These are phyloP conservation scores for Drosera capensis DNA, from an alignment of 148 eudicot species.

Conservation along the genomic window DNA sequence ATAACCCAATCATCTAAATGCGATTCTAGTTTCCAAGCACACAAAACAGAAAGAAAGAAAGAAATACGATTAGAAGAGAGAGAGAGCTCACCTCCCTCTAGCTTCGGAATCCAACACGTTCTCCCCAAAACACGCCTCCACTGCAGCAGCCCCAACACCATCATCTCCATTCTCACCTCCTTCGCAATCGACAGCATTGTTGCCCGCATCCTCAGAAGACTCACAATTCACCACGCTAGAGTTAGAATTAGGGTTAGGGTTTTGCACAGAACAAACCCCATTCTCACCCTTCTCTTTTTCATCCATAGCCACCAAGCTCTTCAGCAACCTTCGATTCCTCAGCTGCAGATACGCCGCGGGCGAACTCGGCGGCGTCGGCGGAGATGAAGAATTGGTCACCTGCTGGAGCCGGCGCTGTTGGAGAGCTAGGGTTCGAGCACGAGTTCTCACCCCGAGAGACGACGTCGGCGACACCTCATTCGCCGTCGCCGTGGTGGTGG, in stretches of 20 bases:
- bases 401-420: constrained; percentile 3
- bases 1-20: background rate
- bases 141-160: constrained; percentile 11
- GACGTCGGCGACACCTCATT: constrained; percentile 14
- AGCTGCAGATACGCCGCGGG: constrained; percentile 21
- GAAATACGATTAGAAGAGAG: background rate
- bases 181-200: background rate
- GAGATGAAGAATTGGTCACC: constrained; percentile 1
- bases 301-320: background rate
- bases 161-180: background rate
- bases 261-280: background rate
- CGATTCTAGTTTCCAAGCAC: background rate
- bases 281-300: background rate
- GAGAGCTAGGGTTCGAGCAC: constrained; percentile 34
- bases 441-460: constrained; percentile 25
- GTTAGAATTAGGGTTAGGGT: background rate
- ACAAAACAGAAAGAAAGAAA: background rate
- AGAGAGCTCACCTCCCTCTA: constrained; percentile 19
- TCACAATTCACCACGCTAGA: background rate
- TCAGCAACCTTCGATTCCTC: constrained; percentile 20
- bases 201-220: background rate
- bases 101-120: constrained; percentile 16
- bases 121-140: constrained; percentile 21
- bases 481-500: constrained; percentile 6
- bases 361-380: background rate